Evolutionary conservation across 139 green algal species (phyloP), one percentile per base, ranked within the genome.

Genomic region (Chloropicon primus): DNA sequence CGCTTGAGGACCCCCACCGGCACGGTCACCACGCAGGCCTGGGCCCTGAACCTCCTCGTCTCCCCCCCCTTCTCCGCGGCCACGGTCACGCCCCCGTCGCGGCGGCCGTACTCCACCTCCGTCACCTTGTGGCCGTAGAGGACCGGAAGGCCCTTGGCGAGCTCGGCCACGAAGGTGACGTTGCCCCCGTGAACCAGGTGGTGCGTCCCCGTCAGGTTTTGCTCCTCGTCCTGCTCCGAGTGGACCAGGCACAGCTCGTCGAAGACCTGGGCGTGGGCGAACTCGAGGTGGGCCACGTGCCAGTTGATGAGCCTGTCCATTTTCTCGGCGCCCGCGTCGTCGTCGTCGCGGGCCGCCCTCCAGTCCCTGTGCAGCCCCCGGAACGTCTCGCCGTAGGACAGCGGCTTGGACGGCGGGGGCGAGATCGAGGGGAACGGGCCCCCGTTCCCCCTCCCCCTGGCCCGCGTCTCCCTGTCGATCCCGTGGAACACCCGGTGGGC

Each of bases 221-320:
- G 86, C 2, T 89, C 84, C 82, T 97, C 93, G 80, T 98, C 94
- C 80, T 97, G 89, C 79, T 97, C 94, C 94, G 94, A 98, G 53
- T 90, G 84, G 74, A 76, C 29, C 77, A 97, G 83, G 17, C 85
- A 93, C 27, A 94, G 82, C 27, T 77, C 76, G 22, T 82, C 53
- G 71, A 94, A 53, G 2, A 27, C 27, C 2, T 83, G 80, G 1
- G 93, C 91, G 78, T 98, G 98, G 77, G 94, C 94, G 85, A 97
- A 98, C 86, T 98, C 94, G 22, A 97, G 83, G 78, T 98, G 98
- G 74, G 95, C 94, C 25, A 96, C 81, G 85, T 98, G 95, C 94
- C 94, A 98, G 74, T 96, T 79, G 72, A 97, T 85, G n/a, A 91
- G 28, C n/a, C 24, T 25, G 26, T 74, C 27, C 53, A 74, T 24